These are phyloP conservation scores for Byssochlamys sp. DNA, from an alignment of 2,329 filamentous ascomycete species.

Conservation along the genomic window DNA sequence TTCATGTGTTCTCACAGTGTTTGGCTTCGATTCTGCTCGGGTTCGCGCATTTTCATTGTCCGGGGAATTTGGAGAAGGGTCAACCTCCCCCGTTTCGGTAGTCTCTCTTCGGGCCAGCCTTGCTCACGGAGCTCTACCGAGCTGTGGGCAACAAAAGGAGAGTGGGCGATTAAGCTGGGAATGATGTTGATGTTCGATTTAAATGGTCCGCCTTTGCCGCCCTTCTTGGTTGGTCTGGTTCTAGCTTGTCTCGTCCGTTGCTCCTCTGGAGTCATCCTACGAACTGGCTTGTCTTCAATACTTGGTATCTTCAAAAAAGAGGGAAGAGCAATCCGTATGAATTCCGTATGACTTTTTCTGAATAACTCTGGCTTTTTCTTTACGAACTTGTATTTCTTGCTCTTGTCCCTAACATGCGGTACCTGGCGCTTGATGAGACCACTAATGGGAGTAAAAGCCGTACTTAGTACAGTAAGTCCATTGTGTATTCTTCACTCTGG, in stretches of 20 bases:
- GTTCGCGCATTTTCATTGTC: background rate
- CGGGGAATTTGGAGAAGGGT: background rate
- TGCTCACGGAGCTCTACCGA: background rate
- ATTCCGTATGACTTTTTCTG: background rate
- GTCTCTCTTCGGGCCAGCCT: background rate
- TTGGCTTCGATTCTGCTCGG: constrained; percentile 7
- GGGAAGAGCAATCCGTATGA: background rate
- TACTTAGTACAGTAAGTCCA: no score
- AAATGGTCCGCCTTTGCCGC: background rate
- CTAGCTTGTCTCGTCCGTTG: background rate
- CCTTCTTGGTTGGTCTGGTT: background rate
- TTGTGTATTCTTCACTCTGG: no score
- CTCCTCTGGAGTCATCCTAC: background rate
- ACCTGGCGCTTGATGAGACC: no score
- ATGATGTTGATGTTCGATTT: background rate
- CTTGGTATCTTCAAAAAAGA: background rate
- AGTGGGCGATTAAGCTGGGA: background rate
- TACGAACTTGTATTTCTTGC: no score
- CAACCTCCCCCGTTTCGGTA: background rate
- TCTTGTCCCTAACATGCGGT: no score
- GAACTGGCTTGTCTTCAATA: background rate
- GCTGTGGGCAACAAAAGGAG: background rate
- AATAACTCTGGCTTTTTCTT: background rate
- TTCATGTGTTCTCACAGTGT: constrained; percentile 7
- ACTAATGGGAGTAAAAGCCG: no score